Conservation (phyloP, 495 filamentous ascomycete species). For the Xylaria acuta region DNA sequence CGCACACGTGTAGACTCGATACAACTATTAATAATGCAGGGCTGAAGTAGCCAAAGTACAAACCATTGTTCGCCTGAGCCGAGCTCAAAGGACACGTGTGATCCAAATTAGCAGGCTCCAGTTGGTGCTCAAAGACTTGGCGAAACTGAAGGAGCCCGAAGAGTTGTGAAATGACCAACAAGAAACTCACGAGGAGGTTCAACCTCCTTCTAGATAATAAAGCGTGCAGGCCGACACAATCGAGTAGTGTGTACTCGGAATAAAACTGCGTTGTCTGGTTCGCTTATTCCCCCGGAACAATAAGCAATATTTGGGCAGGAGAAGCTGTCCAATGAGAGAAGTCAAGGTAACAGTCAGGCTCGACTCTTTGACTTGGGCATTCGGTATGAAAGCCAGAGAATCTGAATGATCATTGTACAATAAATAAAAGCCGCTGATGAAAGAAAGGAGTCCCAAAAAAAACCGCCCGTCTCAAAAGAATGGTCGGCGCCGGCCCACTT, state of each 20-base stretch:
- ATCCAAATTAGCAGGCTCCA: constrained; percentile 11
- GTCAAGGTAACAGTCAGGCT: neutral
- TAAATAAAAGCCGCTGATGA: neutral
- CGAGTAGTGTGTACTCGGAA: neutral
- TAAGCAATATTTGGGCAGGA: neutral
- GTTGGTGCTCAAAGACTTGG: constrained; percentile 29
- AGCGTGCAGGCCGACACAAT: neutral
- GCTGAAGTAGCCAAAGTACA: constrained; percentile 27
- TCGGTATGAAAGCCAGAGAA: neutral
- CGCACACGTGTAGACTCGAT: constrained; percentile 24
- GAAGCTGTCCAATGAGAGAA: constrained; percentile 1
- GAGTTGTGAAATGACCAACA: constrained; percentile 19
- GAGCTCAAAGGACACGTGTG: constrained; percentile 29
- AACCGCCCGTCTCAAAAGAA: neutral
- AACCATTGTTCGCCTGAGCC: constrained; percentile 29
- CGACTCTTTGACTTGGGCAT: neutral
- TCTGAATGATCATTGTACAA: constrained; percentile 1
- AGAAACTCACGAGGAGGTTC: constrained; percentile 3
- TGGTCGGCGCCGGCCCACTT: neutral
- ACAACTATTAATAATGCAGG: constrained; percentile 22
- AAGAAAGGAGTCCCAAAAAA: neutral
- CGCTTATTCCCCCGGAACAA: neutral
- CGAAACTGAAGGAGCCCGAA: neutral
- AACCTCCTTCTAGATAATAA: neutral
- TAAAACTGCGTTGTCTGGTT: neutral